Evolutionary conservation across 768 basidiomycete species (phyloP).

Genomic region (Melanogaster broomeanus): DNA sequence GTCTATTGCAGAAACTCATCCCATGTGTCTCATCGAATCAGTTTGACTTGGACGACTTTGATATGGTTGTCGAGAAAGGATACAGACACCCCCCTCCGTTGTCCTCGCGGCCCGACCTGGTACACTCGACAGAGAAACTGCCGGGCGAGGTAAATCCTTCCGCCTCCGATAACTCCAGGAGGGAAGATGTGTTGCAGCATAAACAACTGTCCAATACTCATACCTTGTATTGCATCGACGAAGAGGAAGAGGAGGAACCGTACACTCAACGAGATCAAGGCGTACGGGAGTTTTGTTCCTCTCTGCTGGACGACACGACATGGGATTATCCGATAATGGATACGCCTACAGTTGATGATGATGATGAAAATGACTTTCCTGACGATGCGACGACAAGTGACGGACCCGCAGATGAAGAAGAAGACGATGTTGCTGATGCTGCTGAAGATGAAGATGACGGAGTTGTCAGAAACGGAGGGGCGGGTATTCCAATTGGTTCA

Average conservation of each 20-base stretch:
- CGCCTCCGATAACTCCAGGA: not conserved
- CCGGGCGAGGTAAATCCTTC: not conserved
- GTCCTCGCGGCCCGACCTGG: not conserved
- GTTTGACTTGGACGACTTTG: not conserved
- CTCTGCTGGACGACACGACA: not conserved
- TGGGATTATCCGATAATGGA: not conserved
- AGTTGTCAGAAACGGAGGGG: conserved; percentile 80
- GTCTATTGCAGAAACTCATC: not conserved
- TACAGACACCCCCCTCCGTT: not conserved
- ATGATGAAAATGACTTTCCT: conserved; percentile 37
- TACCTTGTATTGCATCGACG: conserved; percentile 19
- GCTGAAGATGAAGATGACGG: conserved; percentile 72
- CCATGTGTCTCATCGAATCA: not conserved
- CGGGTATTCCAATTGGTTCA: conserved; percentile 86
- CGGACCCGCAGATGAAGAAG: not conserved
- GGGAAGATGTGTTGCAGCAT: not conserved
- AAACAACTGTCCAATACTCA: not conserved
- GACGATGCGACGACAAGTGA: conserved; percentile 49
- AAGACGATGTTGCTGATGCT: conserved; percentile 34
- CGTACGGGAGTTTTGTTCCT: conserved; percentile 14
- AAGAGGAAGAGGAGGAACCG: conserved; percentile 59
- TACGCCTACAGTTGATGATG: not conserved
- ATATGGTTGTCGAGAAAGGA: not conserved
- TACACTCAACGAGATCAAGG: conserved; percentile 61
- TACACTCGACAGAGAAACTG: not conserved